A percentile compares a stretch with the other conserved stretches of the same genome.
Evolutionary conservation across 2,329 filamentous ascomycete species (phyloP).

Genomic region (Arthrobotrys musiformis): DNA sequence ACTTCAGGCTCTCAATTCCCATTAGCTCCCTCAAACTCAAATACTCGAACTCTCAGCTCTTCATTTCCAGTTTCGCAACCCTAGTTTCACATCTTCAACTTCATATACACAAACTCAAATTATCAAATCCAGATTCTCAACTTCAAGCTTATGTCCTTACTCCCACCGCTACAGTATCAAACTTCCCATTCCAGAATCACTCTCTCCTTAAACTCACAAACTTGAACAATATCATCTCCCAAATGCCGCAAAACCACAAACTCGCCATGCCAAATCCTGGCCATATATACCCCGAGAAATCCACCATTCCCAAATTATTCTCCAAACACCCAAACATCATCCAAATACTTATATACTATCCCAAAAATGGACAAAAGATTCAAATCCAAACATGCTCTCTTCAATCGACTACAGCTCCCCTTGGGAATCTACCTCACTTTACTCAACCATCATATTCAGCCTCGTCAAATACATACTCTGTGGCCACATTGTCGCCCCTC

Average conservation of each 20-base stretch:
- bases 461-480: constrained; percentile 28
- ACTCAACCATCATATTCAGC: constrained; percentile 18
- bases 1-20: no score
- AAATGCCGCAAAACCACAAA: background rate
- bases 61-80: background rate
- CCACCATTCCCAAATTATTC: background rate
- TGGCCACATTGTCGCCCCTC: constrained; percentile 31
- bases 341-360: background rate
- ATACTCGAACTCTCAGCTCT: no score
- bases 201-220: background rate
- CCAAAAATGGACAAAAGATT: background rate
- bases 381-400: background rate
- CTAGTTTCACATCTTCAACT: background rate
- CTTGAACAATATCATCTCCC: background rate
- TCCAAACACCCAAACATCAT: background rate
- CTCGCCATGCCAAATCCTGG: background rate
- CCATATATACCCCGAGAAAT: constrained; percentile 3
- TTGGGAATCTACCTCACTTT: background rate
- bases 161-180: background rate
- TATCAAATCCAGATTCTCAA: background rate
- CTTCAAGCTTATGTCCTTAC: background rate
- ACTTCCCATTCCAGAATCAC: background rate
- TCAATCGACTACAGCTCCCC: background rate
- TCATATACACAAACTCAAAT: background rate
- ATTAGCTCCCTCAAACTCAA: no score